phyloP scores from a whole-genome alignment of 768 basidiomycete genomes.

The Lentinula boryana region DNA sequence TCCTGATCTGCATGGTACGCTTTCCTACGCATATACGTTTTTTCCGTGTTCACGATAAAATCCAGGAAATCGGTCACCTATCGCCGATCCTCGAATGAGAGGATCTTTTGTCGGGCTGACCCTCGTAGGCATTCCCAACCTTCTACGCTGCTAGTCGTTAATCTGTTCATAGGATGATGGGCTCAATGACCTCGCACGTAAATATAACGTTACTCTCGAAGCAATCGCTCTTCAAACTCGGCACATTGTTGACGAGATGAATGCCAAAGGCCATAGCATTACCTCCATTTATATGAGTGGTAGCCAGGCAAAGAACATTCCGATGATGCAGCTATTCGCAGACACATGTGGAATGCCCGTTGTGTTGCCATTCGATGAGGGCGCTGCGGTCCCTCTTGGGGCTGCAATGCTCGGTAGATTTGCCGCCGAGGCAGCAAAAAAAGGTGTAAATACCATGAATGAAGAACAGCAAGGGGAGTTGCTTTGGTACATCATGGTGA shows the following conservation, averaged over 20 bases:
- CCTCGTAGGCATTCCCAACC: slow-evolving; percentile 39
- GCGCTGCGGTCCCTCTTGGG: slow-evolving; percentile 85
- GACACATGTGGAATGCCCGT: slow-evolving; percentile 79
- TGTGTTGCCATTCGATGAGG: slow-evolving; percentile 70
- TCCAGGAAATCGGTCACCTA: slow-evolving; percentile 90
- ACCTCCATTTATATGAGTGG: slow-evolving; percentile 87
- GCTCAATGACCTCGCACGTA: slow-evolving; percentile 77
- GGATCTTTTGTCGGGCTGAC: slow-evolving; percentile 87
- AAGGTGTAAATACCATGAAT: slow-evolving; percentile 25
- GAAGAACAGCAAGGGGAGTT: slow-evolving; percentile 49
- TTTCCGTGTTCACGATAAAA: background rate
- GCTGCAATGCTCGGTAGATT: slow-evolving; percentile 91
- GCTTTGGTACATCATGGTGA: slow-evolving; percentile 91
- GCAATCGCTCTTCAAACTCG: slow-evolving; percentile 92
- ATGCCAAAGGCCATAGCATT: slow-evolving; percentile 75
- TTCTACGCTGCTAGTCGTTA: background rate
- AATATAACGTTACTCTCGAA: slow-evolving; percentile 88
- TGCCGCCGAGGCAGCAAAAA: slow-evolving; percentile 53
- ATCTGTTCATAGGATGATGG: slow-evolving; percentile 48
- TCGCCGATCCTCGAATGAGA: slow-evolving; percentile 93
- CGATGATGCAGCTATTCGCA: slow-evolving; percentile 86
- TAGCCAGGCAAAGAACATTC: slow-evolving; percentile 85
- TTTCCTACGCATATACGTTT: background rate
- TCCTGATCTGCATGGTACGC: slow-evolving; percentile 85
- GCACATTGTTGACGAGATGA: slow-evolving; percentile 90